Base-by-base conservation (phyloP, 1,139 yeast genomes). In the Magnusiomyces sp. region DNA sequence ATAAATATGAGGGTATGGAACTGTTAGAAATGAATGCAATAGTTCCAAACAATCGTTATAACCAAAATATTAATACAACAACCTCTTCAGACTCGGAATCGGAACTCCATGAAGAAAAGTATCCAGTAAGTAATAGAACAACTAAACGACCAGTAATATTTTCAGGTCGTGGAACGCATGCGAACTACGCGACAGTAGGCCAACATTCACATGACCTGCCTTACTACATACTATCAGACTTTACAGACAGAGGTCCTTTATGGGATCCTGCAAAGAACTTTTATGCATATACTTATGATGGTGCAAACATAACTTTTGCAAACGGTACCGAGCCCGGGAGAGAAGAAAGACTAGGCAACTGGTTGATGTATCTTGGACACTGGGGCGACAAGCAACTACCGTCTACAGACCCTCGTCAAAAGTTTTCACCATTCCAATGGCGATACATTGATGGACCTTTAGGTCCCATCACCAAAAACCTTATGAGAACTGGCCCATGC, bases 201-300 rank as follows among this genome's bases (percentile, higher is more conserved):
- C 95, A 90, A 62, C 95, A 90, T 64, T 83, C 96, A 0, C 97
- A 90, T 65, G 97, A 92, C 65, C 75, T 89, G 49, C 98, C 98
- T 0, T 88, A 86, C 66, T 85, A 87, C 51, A 89, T 94, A 54
- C 71, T 92, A 47, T 81, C 89, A 45, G 98, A 92, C 68, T 92
- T 88, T 65, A 88, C 97, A 1, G 97, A 92, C 64, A 72, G 96
- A 45, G 98, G 98, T 1, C 85, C 95, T 2, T 71, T 92, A 57
- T 92, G 98, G 97, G 92, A 90, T 65, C 97, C 97, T 0, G 71
- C 89, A 0, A 70, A 76, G 60, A 90, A 92, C 61, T 86, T 77
- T 62, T 70, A 88, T 56, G 94, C 88, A 0, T 92, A 90, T 65
- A 80, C 88, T 0, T 85, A 74, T 63, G 86, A 85, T 60, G 92